Base-by-base conservation (phyloP, 805 yeast species). In the Lachancea meyersii region DNA sequence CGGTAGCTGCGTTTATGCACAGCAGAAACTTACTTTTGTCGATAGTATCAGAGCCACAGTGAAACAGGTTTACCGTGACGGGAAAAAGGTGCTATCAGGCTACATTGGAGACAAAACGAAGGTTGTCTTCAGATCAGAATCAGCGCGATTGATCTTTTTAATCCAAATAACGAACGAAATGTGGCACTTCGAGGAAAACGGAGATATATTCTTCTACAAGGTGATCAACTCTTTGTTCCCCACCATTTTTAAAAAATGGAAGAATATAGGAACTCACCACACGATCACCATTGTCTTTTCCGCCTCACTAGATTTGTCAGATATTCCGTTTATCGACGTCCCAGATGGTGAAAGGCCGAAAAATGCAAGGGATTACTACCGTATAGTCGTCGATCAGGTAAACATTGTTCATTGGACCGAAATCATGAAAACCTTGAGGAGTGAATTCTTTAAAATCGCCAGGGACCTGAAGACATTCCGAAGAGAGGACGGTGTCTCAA, bases 181-280 rank as follows among this genome's bases (percentile, higher is more conserved):
- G 97, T 93, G 97, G 94, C 87, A 88, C 60, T 93, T 93, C 62
- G 97, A 93, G 63, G 96, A 89, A 56, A 84, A 84, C 50, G 98
- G 98, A 1, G 97, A 91, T 57, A 84, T 89, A 41, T 77, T 87
- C 76, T 91, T 91, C 60, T 91, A 89, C 60, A 86, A 88, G 62
- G 77, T 93, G 52, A 87, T 93, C 35, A 89, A 91, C 59, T 84
- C 94, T n/a, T 70, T 91, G 39, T 80, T 93, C 42, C 99, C 99
- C 0, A 82, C 81, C 46, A 81, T 91, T 28, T 87, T 93, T 60
- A 80, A 80, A 52, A 74, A 81, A 46, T 93, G 97, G 97, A 75
- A 87, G 49, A 82, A 81, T 26, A 73, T 80, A 45, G 91, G 85
- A 17, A 83, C 96, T 1, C 95, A 89, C 55, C 99, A 93, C 64